phyloP scores from a whole-genome alignment of 345 rosid species.

The Psidium guajava region DNA sequence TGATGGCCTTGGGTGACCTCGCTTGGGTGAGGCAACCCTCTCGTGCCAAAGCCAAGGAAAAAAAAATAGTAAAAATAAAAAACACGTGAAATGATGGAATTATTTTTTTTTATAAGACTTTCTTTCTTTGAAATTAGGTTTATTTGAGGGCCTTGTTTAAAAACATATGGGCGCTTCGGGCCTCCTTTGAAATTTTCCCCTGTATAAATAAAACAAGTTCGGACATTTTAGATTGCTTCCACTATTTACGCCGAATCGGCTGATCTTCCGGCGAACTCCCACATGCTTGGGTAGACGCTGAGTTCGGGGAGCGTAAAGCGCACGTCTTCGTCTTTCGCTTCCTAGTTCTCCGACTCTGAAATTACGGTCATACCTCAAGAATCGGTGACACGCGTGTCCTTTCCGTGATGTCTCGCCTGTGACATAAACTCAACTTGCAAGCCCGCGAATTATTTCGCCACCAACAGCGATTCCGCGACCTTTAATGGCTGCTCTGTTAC shows the following conservation, averaged over 20 bases:
- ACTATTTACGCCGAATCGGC: neutral
- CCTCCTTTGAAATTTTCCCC: too few species aligned
- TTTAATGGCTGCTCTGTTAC: constrained; percentile 33
- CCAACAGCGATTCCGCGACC: neutral
- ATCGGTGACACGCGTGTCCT: neutral
- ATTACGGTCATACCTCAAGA: neutral
- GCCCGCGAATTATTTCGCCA: neutral
- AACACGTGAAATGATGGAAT: too few species aligned
- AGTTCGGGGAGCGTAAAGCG: neutral
- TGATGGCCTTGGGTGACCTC: too few species aligned
- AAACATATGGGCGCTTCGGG: too few species aligned
- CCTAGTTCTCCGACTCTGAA: neutral
- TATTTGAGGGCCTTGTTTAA: too few species aligned
- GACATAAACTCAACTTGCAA: neutral
- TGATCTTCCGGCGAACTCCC: neutral
- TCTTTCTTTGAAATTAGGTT: too few species aligned
- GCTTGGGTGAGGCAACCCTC: too few species aligned
- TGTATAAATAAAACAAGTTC: neutral
- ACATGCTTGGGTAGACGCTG: neutral
- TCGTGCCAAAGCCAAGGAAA: too few species aligned
- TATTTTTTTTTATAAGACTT: too few species aligned
- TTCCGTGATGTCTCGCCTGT: neutral
- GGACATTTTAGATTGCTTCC: neutral
- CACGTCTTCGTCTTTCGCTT: neutral
- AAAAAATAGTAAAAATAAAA: too few species aligned